These are phyloP conservation scores for Ustilago nuda DNA, from an alignment of 1,284 basidiomycete species.

Conservation along the genomic window DNA sequence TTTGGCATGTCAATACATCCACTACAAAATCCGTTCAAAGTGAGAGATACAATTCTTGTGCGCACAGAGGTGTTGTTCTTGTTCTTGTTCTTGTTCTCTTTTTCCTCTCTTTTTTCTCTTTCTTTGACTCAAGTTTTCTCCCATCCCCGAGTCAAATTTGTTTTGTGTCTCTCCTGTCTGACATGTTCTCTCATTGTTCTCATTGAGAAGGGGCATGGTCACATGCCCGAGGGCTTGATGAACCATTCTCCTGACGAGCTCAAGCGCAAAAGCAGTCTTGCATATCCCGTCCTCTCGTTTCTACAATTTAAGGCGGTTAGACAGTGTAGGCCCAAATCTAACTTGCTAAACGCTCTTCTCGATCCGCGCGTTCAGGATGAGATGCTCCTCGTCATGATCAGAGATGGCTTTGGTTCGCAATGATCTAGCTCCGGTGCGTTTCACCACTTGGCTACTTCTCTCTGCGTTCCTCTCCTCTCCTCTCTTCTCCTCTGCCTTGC, in stretches of 20 bases:
- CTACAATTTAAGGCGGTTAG: not conserved
- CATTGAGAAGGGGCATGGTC: slow-evolving; percentile 3
- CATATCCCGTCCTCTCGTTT: slow-evolving; percentile 4
- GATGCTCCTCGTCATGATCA: slow-evolving; percentile 1
- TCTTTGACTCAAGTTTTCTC: slow-evolving; percentile 16
- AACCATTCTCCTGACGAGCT: not conserved
- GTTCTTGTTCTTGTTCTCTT: not conserved
- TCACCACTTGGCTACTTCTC: not conserved
- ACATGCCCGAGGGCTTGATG: slow-evolving; percentile 4
- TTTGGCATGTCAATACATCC: slow-evolving; percentile 10
- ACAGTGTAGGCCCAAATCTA: slow-evolving; percentile 2
- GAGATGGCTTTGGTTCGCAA: not conserved
- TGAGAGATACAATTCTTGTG: not conserved
- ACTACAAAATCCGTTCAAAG: not conserved
- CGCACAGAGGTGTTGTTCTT: slow-evolving; percentile 4
- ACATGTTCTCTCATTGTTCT: not conserved
- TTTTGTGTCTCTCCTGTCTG: slow-evolving; percentile 3
- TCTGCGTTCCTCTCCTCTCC: not conserved
- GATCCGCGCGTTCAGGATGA: slow-evolving; percentile 17
- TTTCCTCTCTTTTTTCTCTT: too few relatives aligned
- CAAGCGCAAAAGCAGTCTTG: slow-evolving; percentile 5
- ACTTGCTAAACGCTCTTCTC: slow-evolving; percentile 5
- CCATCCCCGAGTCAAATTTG: slow-evolving; percentile 15
- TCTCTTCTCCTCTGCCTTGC: not conserved
- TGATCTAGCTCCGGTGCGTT: slow-evolving; percentile 4